Base-by-base conservation (phyloP, 345 rosid genomes). In the Erysimum cheiranthoides region DNA sequence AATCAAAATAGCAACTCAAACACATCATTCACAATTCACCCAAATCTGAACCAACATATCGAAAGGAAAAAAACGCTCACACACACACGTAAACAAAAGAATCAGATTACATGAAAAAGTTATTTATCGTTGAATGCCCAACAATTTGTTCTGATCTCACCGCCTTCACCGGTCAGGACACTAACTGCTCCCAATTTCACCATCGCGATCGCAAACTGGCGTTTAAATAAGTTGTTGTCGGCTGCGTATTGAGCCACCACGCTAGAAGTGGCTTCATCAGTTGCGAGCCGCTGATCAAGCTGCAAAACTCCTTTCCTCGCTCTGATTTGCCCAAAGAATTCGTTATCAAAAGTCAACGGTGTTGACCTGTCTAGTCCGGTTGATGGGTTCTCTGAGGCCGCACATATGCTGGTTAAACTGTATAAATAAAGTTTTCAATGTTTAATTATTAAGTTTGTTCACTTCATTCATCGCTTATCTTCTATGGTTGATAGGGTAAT, bases 111-210 rank as follows among this genome's bases (percentile, higher is more conserved):
- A 50, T 58, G 32, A 11, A 27, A 21, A 6, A 71, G 28, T 47
- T 71, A 71, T 4, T 10, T 9, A 6, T 58, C 7, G 49, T 87
- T 87, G 43, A 83, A 73, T 31, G 45, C 86, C 71, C 93, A 75
- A 53, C 95, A 91, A 17, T 81, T 88, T 13, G 35, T 78, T 57
- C 95, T 83, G 36, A 89, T 78, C 68, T 89, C 84, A 25, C 97
- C 94, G 13, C 70, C 82, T 4, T 73, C 71, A 46, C 93, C 93
- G 5, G 79, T 78, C 40, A 87, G 84, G 62, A 86, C 89, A 21
- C 75, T 65, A 17, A 86, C 76, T 6, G 68, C 68, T 36, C 86
- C 89, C 85, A 89, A 2, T 82, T 84, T 91, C 73, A 85, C 80
- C 85, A 89, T 85, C 1, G 87, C 95, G 34, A 70, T 74, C 3